Conservation (phyloP, 176 grass and related monocot genomes). For the Dendrocalamus sinicus region DNA sequence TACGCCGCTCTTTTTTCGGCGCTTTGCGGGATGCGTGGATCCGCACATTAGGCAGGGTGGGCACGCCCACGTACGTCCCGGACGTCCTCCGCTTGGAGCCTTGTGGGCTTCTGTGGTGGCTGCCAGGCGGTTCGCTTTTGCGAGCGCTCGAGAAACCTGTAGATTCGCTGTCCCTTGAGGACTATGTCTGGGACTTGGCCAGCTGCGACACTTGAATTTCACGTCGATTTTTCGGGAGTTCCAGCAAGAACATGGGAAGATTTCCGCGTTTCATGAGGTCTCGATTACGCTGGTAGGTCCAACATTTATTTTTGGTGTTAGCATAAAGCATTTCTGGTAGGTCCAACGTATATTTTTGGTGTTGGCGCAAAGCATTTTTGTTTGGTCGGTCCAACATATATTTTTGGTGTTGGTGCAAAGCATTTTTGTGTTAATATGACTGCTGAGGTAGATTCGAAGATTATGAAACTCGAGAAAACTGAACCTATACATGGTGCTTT, state of each 20-base stretch:
- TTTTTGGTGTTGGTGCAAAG: background rate
- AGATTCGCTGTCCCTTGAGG: background rate
- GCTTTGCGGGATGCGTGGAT: conserved; percentile 62
- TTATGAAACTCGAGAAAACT: background rate
- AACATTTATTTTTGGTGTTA: background rate
- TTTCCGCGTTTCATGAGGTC: background rate
- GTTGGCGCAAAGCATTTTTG: background rate
- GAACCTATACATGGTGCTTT: background rate
- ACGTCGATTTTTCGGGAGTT: fast-evolving
- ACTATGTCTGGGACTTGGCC: too few species aligned
- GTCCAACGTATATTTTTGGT: too few species aligned
- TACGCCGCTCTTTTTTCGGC: conserved; percentile 38
- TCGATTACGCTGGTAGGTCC: background rate
- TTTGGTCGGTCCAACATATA: too few species aligned
- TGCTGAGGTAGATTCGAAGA: background rate
- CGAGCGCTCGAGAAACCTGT: background rate
- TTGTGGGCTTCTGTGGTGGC: background rate
- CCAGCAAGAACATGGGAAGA: too few species aligned
- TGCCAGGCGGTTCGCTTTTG: background rate
- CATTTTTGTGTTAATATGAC: background rate
- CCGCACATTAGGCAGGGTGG: conserved; percentile 47
- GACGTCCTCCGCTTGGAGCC: conserved; percentile 24
- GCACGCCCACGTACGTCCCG: conserved; percentile 33
- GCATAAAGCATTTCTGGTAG: background rate
- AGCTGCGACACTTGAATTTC: background rate